Evolutionary conservation across 1,139 yeast genomes (phyloP).

Genomic region (Suhomyces yuchorum): DNA sequence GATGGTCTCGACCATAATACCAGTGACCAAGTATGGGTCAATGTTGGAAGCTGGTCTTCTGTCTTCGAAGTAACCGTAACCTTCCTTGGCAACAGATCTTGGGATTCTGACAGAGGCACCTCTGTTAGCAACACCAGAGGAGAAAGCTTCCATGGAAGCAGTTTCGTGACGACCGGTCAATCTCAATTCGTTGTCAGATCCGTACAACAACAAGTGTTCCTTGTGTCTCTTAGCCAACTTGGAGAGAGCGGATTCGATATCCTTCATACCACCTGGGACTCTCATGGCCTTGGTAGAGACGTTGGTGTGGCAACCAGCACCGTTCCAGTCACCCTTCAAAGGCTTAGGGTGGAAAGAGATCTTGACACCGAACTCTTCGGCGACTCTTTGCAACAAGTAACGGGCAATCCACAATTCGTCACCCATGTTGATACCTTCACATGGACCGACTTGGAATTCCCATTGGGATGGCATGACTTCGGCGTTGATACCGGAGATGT

Average conservation of each 20-base stretch:
- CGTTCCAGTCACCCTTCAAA: constrained; percentile 98
- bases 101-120: constrained; percentile 99
- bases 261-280: constrained; percentile 92
- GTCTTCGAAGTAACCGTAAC: constrained; percentile 97
- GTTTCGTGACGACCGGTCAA: constrained; percentile 98
- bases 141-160: constrained; percentile 87
- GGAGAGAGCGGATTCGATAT: constrained; percentile 88
- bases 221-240: constrained; percentile 94
- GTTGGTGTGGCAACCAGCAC: constrained; percentile 99
- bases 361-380: constrained; percentile 98
- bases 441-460: constrained; percentile 99
- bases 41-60: constrained; percentile 99
- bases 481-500: constrained; percentile 95
- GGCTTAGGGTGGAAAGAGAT: constrained; percentile 99
- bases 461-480: constrained; percentile 99
- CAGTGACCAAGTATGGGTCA: constrained; percentile 97
- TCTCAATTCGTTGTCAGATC: constrained; percentile 92
- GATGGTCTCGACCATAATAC: constrained; percentile 96
- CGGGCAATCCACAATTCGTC: constrained; percentile 97
- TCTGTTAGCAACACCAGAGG: constrained; percentile 99
- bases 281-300: constrained; percentile 94
- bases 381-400: constrained; percentile 88
- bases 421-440: constrained; percentile 94
- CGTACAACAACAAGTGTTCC: constrained; percentile 94
- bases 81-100: constrained; percentile 97